These are phyloP conservation scores for Trichoderma pleuroti DNA, from an alignment of 2,329 filamentous ascomycete genomes.

Conservation along the genomic window DNA sequence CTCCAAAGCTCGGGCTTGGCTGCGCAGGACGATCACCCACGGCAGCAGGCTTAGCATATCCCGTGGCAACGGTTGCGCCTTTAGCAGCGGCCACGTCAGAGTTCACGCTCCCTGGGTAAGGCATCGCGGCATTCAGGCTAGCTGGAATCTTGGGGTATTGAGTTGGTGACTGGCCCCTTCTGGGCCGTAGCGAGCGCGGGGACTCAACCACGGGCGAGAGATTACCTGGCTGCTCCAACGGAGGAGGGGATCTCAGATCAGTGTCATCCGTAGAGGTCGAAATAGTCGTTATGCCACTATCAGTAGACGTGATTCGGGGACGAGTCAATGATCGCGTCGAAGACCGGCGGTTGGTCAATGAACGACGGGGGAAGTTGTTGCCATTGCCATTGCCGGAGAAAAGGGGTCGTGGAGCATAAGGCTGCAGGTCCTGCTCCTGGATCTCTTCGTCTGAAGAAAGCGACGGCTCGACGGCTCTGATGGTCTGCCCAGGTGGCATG, in stretches of 20 bases:
- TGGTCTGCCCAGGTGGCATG: conserved; percentile 5
- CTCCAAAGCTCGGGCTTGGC: conserved; percentile 34
- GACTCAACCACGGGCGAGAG: conserved; percentile 51
- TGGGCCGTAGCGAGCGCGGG: conserved; percentile 39
- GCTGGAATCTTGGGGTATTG: conserved; percentile 32
- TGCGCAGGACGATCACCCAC: background rate
- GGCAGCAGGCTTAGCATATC: background rate
- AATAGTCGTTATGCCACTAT: conserved; percentile 35
- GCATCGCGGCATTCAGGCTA: conserved; percentile 5
- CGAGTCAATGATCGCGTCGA: conserved; percentile 25
- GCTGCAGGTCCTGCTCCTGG: conserved; percentile 9
- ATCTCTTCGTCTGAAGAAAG: conserved; percentile 14
- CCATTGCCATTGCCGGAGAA: background rate
- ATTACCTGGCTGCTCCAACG: conserved; percentile 28
- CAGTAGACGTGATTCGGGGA: conserved; percentile 28
- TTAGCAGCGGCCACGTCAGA: background rate
- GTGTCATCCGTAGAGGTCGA: conserved; percentile 31
- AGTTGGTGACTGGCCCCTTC: conserved; percentile 32
- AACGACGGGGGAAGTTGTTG: conserved; percentile 19
- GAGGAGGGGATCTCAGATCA: conserved; percentile 12
- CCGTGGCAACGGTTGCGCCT: background rate
- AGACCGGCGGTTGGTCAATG: conserved; percentile 11
- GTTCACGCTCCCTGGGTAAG: background rate
- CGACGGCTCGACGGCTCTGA: conserved; percentile 18
- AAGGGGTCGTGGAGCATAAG: background rate